Evolutionary conservation across 352 stramenopile species (phyloP).

Genomic region (Phytophthora podocarpi): DNA sequence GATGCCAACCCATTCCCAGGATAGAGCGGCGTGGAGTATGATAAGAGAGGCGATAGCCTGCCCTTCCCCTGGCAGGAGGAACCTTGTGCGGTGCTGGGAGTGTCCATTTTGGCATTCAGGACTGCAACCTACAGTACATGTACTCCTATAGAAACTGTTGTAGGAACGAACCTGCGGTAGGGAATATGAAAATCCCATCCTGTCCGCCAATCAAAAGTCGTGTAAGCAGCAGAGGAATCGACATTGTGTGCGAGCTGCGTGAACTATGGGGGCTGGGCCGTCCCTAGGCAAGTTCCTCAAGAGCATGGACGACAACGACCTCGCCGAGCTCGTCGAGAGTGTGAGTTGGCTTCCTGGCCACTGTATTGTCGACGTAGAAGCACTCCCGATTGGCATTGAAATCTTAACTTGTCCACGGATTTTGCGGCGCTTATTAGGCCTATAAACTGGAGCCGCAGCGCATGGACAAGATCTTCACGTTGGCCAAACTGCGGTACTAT

Average conservation of each 20-base stretch:
- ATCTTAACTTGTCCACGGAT: neutral
- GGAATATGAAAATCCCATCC: no score
- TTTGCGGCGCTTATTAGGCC: constrained; percentile 30
- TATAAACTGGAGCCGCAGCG: constrained; percentile 57
- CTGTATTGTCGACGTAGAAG: no score
- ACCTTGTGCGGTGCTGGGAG: no score
- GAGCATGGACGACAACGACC: constrained; percentile 65
- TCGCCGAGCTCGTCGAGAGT: constrained; percentile 46
- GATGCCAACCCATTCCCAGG: constrained; percentile 4
- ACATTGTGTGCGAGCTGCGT: no score
- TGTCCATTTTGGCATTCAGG: no score
- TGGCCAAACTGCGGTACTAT: constrained; percentile 51
- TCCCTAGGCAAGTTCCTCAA: constrained; percentile 65
- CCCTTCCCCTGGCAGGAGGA: no score
- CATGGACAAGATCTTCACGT: constrained; percentile 51
- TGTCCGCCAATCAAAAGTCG: constrained; percentile 14
- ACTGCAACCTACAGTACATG: no score
- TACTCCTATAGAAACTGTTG: no score
- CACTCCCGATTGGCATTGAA: no score
- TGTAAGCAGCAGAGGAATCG: neutral
- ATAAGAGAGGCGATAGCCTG: neutral
- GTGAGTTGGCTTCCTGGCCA: constrained; percentile 27
- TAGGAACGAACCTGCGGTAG: no score
- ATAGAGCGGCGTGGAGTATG: neutral
- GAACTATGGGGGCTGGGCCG: constrained; percentile 44